Evolutionary conservation across 2,329 filamentous ascomycete species (phyloP), one percentile per base, ranked within the genome.

Genomic region (Fusarium neocosmosporiellum): DNA sequence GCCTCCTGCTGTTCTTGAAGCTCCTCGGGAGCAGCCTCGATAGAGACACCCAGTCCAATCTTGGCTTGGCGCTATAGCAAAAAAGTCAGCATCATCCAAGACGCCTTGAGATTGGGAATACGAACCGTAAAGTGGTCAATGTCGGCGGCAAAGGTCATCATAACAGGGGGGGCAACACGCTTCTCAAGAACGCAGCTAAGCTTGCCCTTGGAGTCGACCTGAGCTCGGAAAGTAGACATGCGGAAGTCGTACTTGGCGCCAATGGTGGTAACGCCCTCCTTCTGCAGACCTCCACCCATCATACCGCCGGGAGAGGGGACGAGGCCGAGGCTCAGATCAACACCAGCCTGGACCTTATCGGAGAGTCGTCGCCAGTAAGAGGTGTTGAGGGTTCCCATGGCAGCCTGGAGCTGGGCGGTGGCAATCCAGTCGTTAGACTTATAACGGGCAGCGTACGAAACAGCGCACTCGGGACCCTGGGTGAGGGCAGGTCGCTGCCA

Each of bases 171-270:
- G 33, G 95, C 95, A 79, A 99, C 94, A 80, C 95, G 92, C 91
- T 98, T 98, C 88, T 99, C 96, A 76, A 98, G 86, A 79, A 98
- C 86, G 81, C 94, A 96, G 84, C 93, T 94, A 70, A 99, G 88
- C 87, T 97, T 98, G 82, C 96, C 96, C 82, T 94, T 92, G 79
- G 95, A 97, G 85, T 99, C 96, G 78, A 98, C 89, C 86, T 99
- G 96, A 50, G 96, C 96, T 75, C 96, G 92, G 91, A 98, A 98
- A 59, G 94, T 96, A 63, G 94, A 96, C 86, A 95, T 94, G 80
- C 94, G 91, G 90, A 99, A 99, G 83, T 98, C 96, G 85, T 99
- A 99, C 86, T 99, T 99, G 81, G 95, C 94, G 79, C 96, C 96
- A 78, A 98, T 89, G 63, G 95, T 94, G 62, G 97, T 95, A 70